Conservation (phyloP, 768 basidiomycete species). For the Lentinus tigrinus region DNA sequence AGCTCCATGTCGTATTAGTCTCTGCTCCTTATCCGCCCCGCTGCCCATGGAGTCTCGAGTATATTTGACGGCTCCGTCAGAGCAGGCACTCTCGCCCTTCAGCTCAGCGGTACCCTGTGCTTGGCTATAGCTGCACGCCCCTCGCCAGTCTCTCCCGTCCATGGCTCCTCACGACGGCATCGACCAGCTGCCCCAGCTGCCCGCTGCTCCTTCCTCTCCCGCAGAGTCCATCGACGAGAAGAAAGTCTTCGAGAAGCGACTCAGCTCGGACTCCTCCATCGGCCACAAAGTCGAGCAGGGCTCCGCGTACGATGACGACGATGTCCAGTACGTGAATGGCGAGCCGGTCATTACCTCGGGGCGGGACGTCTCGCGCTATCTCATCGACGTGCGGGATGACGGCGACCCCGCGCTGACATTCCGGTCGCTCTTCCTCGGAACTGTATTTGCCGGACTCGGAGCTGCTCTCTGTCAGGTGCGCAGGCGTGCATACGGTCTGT, state of each 20-base stretch:
- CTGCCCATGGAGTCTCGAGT: no score
- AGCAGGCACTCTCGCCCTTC: not conserved
- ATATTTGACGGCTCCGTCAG: not conserved
- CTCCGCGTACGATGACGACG: constrained; percentile 11
- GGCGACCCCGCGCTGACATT: constrained; percentile 55
- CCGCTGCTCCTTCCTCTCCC: not conserved
- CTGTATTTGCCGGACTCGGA: constrained; percentile 54
- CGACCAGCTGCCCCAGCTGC: constrained; percentile 14
- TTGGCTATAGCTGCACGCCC: constrained; percentile 4
- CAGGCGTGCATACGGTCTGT: not conserved
- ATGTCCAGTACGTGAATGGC: constrained; percentile 21
- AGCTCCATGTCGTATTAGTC: constrained; percentile 9
- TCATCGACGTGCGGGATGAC: constrained; percentile 59
- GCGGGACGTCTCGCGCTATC: constrained; percentile 50
- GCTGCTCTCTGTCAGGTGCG: constrained; percentile 57
- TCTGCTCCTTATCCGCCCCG: no score
- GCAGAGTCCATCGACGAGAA: constrained; percentile 13
- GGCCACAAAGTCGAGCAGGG: not conserved
- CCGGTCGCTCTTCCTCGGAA: constrained; percentile 55
- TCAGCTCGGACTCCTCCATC: constrained; percentile 12
- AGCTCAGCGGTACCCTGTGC: not conserved
- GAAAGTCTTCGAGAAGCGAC: constrained; percentile 6
- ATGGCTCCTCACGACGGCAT: constrained; percentile 10
- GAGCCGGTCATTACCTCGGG: constrained; percentile 36
- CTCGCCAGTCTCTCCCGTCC: not conserved